phyloP scores from a whole-genome alignment of 371 early-diverging fungal species.

The Lichtheimia ramosa region DNA sequence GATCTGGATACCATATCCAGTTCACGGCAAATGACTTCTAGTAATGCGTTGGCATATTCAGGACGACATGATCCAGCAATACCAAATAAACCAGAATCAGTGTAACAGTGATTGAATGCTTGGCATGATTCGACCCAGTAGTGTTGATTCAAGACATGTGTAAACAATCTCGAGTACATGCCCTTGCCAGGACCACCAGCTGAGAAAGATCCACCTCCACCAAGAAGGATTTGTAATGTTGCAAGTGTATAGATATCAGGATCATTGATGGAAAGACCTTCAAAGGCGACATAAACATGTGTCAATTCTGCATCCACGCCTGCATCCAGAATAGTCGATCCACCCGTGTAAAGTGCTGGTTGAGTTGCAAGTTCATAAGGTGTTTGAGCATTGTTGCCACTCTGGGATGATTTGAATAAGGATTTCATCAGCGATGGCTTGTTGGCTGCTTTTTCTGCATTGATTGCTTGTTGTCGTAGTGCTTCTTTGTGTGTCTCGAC shows the following conservation, averaged over 20 bases:
- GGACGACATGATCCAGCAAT: conserved; percentile 86
- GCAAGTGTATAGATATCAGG: conserved; percentile 92
- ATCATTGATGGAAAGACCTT: conserved; percentile 77
- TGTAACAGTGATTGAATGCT: conserved; percentile 89
- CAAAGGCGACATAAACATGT: conserved; percentile 89
- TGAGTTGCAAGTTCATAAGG: conserved; percentile 41
- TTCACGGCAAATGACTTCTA: conserved; percentile 85
- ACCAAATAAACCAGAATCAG: conserved; percentile 91
- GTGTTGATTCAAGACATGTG: conserved; percentile 91
- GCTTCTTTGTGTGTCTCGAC: conserved; percentile 36
- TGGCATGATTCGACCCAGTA: conserved; percentile 93
- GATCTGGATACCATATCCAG: conserved; percentile 71
- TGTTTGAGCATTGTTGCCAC: conserved; percentile 6
- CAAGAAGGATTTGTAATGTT: conserved; percentile 86
- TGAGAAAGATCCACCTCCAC: conserved; percentile 96
- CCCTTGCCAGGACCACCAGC: conserved; percentile 99
- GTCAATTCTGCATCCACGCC: conserved; percentile 71
- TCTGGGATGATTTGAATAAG: conserved; percentile 16
- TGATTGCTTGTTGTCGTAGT: conserved; percentile 24
- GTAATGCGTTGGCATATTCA: conserved; percentile 63
- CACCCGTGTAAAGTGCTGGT: conserved; percentile 82
- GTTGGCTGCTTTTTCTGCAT: background rate
- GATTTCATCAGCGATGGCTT: conserved; percentile 27
- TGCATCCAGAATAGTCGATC: conserved; percentile 67
- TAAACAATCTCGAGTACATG: conserved; percentile 96